Conservation (phyloP, 306 rosid species). For the Hippophae tibetana region DNA sequence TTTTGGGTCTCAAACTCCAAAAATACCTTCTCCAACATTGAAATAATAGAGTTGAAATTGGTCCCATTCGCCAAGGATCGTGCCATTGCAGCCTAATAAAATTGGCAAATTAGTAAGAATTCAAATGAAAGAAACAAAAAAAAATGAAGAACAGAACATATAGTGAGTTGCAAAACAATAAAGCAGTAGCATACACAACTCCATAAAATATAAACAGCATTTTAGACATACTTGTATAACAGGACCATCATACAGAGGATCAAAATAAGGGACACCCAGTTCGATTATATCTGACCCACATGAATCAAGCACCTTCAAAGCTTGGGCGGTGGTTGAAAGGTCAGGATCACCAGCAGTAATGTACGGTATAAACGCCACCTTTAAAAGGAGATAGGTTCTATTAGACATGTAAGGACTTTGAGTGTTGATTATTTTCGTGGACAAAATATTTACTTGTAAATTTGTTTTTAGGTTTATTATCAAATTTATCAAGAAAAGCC, state of each 20-base stretch:
- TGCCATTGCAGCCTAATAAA: constrained; percentile 80
- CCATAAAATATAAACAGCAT: background rate
- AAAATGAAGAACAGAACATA: background rate
- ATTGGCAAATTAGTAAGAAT: constrained; percentile 19
- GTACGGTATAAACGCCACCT: constrained; percentile 88
- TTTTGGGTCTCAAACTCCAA: constrained; percentile 4
- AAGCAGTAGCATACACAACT: too few relatives aligned
- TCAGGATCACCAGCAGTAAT: constrained; percentile 96
- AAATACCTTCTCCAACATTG: constrained; percentile 84
- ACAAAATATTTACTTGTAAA: too few relatives aligned
- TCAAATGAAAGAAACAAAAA: background rate
- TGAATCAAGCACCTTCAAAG: constrained; percentile 73
- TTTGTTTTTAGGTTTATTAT: too few relatives aligned
- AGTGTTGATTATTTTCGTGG: too few relatives aligned
- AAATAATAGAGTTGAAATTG: constrained; percentile 48
- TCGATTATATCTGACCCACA: constrained; percentile 92
- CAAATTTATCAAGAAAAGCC: too few relatives aligned
- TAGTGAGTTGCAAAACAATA: background rate
- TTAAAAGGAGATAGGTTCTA: constrained; percentile 20
- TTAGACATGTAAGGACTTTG: too few relatives aligned
- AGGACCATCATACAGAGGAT: constrained; percentile 97
- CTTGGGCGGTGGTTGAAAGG: constrained; percentile 80
- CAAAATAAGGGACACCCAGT: constrained; percentile 85
- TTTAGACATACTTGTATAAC: constrained; percentile 70
- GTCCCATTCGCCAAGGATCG: constrained; percentile 81